These are phyloP conservation scores for Mycosphaerella sp. DNA, from an alignment of 2,329 filamentous ascomycete genomes.

Conservation along the genomic window DNA sequence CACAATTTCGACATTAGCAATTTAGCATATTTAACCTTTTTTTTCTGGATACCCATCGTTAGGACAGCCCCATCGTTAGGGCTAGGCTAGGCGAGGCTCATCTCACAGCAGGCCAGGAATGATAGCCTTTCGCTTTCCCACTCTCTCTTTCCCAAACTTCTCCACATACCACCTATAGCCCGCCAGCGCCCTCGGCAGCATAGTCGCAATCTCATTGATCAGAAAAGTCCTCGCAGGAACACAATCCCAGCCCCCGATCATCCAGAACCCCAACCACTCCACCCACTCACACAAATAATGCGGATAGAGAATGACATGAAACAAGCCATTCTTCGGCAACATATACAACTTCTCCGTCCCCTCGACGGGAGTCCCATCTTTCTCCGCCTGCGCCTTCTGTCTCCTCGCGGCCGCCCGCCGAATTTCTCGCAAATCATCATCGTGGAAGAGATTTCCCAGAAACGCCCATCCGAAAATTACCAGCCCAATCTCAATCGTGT, in stretches of 20 bases:
- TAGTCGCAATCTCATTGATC: slow-evolving; percentile 79
- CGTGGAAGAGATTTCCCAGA: slow-evolving; percentile 76
- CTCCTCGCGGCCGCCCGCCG: slow-evolving; percentile 61
- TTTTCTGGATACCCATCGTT: slow-evolving; percentile 15
- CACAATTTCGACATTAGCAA: no score
- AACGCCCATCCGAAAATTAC: slow-evolving; percentile 71
- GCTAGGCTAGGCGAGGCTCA: no score
- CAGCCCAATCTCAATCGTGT: slow-evolving; percentile 56
- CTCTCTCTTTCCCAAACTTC: slow-evolving; percentile 78
- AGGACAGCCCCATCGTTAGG: background rate
- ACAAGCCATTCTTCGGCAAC: slow-evolving; percentile 77
- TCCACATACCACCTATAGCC: slow-evolving; percentile 82
- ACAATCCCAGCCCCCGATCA: slow-evolving; percentile 61
- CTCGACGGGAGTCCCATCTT: slow-evolving; percentile 42
- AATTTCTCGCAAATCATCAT: slow-evolving; percentile 84
- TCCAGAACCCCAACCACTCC: slow-evolving; percentile 87
- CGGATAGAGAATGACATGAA: slow-evolving; percentile 75
- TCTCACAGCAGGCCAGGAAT: slow-evolving; percentile 52
- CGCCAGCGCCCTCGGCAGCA: slow-evolving; percentile 77
- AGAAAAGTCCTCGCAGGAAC: slow-evolving; percentile 75
- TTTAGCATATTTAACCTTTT: slow-evolving; percentile 10
- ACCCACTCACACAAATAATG: slow-evolving; percentile 97
- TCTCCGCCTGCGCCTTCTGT: slow-evolving; percentile 47
- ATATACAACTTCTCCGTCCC: slow-evolving; percentile 76
- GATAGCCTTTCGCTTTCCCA: slow-evolving; percentile 68